Conservation (phyloP, 345 rosid species). For the Gossypium rotundifolium region DNA sequence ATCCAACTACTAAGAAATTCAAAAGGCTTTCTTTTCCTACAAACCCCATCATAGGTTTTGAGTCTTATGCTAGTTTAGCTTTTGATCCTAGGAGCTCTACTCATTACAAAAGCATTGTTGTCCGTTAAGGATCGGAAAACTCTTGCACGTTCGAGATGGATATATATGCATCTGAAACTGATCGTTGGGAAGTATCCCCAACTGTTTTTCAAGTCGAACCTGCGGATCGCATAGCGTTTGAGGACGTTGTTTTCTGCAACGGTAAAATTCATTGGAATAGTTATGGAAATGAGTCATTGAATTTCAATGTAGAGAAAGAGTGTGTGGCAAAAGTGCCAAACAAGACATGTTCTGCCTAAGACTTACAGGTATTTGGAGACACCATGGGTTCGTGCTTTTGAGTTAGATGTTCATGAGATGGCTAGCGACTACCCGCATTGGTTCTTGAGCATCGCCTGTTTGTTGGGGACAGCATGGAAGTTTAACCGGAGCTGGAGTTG, state of each 20-base stretch:
- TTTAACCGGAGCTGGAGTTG: neutral
- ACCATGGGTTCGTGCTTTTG: neutral
- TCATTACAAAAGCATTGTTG: neutral
- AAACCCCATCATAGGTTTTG: neutral
- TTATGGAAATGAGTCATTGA: neutral
- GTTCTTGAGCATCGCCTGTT: neutral
- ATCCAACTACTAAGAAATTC: neutral
- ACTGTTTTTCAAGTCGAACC: neutral
- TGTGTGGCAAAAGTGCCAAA: neutral
- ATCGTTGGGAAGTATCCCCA: neutral
- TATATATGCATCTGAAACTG: neutral
- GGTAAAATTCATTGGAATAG: neutral
- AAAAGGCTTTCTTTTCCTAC: neutral
- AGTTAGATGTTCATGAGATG: neutral
- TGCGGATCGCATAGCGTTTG: neutral
- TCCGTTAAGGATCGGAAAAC: neutral
- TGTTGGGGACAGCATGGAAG: neutral
- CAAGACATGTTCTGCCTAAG: neutral
- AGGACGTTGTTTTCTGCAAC: neutral
- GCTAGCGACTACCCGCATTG: neutral
- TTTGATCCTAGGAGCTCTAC: conserved; percentile 1
- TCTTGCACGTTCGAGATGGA: neutral
- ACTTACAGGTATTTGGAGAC: neutral
- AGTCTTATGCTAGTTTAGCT: neutral
- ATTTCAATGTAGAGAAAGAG: neutral